These are phyloP conservation scores for Yarrowia hollandica DNA, from an alignment of 805 yeast genomes.

Conservation along the genomic window DNA sequence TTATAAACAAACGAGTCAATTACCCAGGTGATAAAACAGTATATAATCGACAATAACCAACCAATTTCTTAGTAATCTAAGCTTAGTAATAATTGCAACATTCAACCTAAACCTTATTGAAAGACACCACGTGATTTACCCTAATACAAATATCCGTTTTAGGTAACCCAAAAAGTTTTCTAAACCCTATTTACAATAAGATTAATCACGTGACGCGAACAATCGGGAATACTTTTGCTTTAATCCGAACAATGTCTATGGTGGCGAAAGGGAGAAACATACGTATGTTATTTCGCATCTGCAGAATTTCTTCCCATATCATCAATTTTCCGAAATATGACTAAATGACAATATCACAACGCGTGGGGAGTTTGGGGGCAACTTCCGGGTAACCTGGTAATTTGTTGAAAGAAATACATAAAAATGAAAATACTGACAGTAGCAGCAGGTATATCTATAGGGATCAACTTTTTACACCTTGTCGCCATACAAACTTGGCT, in stretches of 20 bases:
- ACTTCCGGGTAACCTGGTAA: slow-evolving; percentile 24
- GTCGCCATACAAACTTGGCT: not conserved
- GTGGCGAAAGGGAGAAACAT: not conserved
- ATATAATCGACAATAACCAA: too few species aligned
- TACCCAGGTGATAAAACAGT: too few species aligned
- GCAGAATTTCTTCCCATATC: too few species aligned
- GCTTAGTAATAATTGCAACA: not conserved
- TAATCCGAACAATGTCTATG: not conserved
- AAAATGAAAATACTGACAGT: too few species aligned
- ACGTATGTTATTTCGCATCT: not conserved
- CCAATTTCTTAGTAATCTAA: too few species aligned
- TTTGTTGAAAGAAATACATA: too few species aligned
- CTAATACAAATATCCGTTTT: not conserved
- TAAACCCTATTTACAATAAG: not conserved
- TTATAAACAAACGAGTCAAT: too few species aligned
- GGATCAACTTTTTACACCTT: not conserved
- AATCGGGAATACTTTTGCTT: not conserved
- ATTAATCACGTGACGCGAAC: not conserved
- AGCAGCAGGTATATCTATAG: too few species aligned
- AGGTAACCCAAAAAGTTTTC: not conserved
- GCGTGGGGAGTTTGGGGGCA: slow-evolving; percentile 17
- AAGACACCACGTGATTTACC: not conserved
- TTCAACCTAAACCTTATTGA: not conserved
- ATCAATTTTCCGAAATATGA: not conserved
- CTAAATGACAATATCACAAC: not conserved